These are phyloP conservation scores for Botrytis tulipae DNA, from an alignment of 2,329 filamentous ascomycete species.

Conservation along the genomic window DNA sequence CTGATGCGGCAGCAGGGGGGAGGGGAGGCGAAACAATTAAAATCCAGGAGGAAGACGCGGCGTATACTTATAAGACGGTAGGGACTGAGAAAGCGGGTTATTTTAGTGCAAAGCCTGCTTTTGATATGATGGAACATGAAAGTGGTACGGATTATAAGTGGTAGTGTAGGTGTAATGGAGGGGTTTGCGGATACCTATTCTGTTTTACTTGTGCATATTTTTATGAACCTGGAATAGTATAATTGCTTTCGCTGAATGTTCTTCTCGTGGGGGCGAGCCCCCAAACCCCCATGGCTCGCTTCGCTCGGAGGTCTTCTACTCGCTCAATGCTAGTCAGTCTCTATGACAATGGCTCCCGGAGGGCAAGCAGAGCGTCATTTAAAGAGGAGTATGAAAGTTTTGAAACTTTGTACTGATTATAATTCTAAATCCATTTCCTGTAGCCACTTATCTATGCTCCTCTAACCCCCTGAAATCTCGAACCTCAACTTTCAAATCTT, in stretches of 20 bases:
- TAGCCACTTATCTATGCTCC: neutral
- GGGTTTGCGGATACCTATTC: too few relatives aligned
- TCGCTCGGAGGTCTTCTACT: neutral
- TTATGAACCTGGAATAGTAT: neutral
- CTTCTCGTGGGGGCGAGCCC: neutral
- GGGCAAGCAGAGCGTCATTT: neutral
- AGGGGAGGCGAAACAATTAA: conserved; percentile 63
- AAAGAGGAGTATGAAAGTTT: neutral
- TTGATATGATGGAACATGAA: conserved; percentile 66
- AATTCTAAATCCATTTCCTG: neutral
- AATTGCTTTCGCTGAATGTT: neutral
- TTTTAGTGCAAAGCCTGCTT: conserved; percentile 70
- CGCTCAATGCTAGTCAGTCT: too few relatives aligned
- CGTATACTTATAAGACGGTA: conserved; percentile 64
- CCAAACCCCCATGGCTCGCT: neutral
- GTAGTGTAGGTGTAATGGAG: conserved; percentile 21
- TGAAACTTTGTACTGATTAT: neutral
- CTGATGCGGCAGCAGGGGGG: conserved; percentile 59
- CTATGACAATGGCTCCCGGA: neutral
- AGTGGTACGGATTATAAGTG: conserved; percentile 36
- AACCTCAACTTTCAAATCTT: neutral
- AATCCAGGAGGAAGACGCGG: conserved; percentile 66
- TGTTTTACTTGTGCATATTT: neutral
- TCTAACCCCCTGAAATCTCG: too few relatives aligned
- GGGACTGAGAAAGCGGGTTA: conserved; percentile 62